A percentile compares a stretch with the other conserved stretches of the same genome.
These are phyloP conservation scores for Pyrenopolyporus hunteri DNA, from an alignment of 495 filamentous ascomycete species.

Conservation along the genomic window DNA sequence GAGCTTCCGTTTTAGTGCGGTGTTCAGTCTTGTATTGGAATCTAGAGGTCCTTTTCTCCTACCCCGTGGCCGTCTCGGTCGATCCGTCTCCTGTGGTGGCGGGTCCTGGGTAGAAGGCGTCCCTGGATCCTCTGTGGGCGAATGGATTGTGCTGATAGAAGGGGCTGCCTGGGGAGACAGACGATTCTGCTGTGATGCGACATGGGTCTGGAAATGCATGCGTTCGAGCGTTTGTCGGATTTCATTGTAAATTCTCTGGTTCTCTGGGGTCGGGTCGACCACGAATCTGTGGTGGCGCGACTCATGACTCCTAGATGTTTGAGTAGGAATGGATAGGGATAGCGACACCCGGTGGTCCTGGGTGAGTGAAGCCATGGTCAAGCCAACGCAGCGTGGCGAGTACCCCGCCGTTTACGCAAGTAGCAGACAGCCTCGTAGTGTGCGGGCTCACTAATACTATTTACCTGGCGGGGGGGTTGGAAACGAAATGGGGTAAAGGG, in stretches of 20 bases:
- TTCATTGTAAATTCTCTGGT: constrained; percentile 46
- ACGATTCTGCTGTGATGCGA: constrained; percentile 27
- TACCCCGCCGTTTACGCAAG: neutral
- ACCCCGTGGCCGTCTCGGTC: constrained; percentile 29
- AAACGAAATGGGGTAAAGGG: constrained; percentile 7
- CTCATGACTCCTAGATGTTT: constrained; percentile 10
- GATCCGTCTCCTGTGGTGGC: constrained; percentile 11
- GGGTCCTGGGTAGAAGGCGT: constrained; percentile 15
- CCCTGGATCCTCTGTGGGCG: constrained; percentile 26
- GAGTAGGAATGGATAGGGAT: neutral
- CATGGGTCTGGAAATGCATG: constrained; percentile 25
- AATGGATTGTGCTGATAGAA: constrained; percentile 33
- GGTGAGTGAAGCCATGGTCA: constrained; percentile 20
- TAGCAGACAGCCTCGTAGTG: constrained; percentile 19
- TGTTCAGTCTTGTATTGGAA: constrained; percentile 28
- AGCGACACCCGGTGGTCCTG: neutral
- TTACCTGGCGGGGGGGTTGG: constrained; percentile 9
- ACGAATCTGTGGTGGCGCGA: constrained; percentile 26
- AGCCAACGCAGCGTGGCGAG: neutral
- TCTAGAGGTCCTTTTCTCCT: constrained; percentile 38
- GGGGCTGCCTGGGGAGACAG: constrained; percentile 18
- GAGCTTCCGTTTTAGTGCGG: constrained; percentile 39
- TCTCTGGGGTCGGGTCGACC: constrained; percentile 41
- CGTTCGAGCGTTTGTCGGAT: constrained; percentile 38
- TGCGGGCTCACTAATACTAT: constrained; percentile 4